Percentiles rank a stretch among this genome's conserved stretches.
Evolutionary conservation across 352 stramenopile genomes (phyloP).

Genomic region (Phytophthora tentaculata): DNA sequence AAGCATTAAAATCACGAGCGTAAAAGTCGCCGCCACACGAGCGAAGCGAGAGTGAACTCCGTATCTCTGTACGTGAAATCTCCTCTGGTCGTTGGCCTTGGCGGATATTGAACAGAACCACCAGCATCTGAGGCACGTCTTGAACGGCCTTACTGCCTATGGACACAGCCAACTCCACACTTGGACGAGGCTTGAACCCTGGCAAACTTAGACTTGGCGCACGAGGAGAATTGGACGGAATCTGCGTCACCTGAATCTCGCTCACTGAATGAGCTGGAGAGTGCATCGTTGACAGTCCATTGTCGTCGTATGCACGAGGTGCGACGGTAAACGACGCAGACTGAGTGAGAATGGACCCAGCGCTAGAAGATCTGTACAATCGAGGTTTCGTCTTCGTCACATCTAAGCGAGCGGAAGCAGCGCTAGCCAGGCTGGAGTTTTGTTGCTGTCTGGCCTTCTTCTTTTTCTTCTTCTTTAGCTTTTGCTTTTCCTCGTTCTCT

Average conservation of each 20-base stretch:
- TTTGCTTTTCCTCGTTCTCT: slow-evolving; percentile 53
- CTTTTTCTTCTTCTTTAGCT: slow-evolving; percentile 32
- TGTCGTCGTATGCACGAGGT: slow-evolving; percentile 52
- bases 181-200: slow-evolving; percentile 63
- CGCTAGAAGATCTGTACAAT: slow-evolving; percentile 69
- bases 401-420: slow-evolving; percentile 34
- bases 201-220: slow-evolving; percentile 72
- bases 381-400: slow-evolving; percentile 33
- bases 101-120: slow-evolving; percentile 67
- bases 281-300: slow-evolving; percentile 46
- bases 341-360: slow-evolving; percentile 67
- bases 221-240: slow-evolving; percentile 34
- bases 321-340: slow-evolving; percentile 22
- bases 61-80: slow-evolving; percentile 81
- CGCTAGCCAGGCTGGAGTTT: slow-evolving; percentile 51
- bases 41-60: slow-evolving; percentile 69
- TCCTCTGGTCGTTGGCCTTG: slow-evolving; percentile 59
- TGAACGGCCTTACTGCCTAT: slow-evolving; percentile 74
- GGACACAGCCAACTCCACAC: slow-evolving; percentile 78
- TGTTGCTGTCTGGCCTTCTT: slow-evolving; percentile 37
- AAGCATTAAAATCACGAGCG: slow-evolving; percentile 76
- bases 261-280: slow-evolving; percentile 31
- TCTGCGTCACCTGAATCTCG: slow-evolving; percentile 12
- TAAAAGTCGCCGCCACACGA: slow-evolving; percentile 78
- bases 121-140: slow-evolving; percentile 74